Evolutionary conservation across 768 basidiomycete species (phyloP).

Genomic region (Leccinum sublutescens): DNA sequence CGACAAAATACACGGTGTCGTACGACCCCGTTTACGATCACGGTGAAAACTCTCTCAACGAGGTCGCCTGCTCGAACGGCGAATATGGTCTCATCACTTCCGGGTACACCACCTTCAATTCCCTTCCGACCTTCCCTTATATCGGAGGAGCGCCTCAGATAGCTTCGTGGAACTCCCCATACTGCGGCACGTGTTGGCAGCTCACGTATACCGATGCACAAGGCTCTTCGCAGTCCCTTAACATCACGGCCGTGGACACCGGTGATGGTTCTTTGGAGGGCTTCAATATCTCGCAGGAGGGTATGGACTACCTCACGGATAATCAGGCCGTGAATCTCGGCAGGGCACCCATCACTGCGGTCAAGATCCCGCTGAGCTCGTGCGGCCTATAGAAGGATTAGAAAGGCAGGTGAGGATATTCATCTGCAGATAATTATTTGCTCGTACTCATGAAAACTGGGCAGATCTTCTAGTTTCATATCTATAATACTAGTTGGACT

Average conservation of each 20-base stretch:
- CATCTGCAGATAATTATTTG: background rate
- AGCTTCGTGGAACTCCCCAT: constrained; percentile 47
- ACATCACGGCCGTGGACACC: constrained; percentile 52
- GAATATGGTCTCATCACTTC: constrained; percentile 46
- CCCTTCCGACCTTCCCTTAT: constrained; percentile 55
- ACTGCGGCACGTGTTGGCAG: constrained; percentile 62
- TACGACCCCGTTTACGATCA: constrained; percentile 56
- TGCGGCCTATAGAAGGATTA: constrained; percentile 14
- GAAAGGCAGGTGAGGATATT: background rate
- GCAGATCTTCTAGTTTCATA: background rate
- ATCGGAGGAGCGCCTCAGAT: constrained; percentile 58
- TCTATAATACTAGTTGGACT: background rate
- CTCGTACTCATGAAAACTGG: background rate
- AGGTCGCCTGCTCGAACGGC: constrained; percentile 53
- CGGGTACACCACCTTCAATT: constrained; percentile 48
- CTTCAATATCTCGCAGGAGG: constrained; percentile 38
- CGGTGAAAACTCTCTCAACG: constrained; percentile 35
- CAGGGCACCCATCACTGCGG: constrained; percentile 21
- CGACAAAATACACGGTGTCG: constrained; percentile 24
- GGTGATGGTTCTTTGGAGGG: constrained; percentile 27
- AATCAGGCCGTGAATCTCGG: constrained; percentile 30
- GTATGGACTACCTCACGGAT: constrained; percentile 37
- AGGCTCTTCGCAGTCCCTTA: constrained; percentile 38
- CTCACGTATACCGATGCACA: constrained; percentile 41
- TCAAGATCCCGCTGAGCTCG: constrained; percentile 10